phyloP scores from a whole-genome alignment of 306 rosid genomes.

The Astragalus membranaceus region DNA sequence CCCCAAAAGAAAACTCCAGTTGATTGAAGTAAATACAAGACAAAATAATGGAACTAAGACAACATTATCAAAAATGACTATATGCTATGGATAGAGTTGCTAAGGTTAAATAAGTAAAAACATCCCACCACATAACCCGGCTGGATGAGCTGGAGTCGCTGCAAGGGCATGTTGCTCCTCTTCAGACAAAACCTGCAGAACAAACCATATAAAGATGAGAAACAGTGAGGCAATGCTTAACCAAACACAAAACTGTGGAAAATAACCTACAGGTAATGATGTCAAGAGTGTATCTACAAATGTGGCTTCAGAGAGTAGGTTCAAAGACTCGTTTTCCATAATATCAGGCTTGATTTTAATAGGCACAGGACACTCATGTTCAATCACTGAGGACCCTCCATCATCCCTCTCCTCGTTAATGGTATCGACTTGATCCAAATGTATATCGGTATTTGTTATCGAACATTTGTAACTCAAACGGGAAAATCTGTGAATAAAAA shows the following conservation, averaged over 20 bases:
- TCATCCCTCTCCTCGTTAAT: conserved; percentile 39
- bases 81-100: neutral
- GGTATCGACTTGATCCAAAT: conserved; percentile 36
- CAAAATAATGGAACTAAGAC: neutral
- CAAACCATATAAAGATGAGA: conserved; percentile 20
- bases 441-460: conserved; percentile 53
- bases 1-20: neutral
- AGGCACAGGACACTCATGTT: conserved; percentile 50
- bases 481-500: conserved; percentile 36
- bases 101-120: neutral
- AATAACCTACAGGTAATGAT: conserved; percentile 63
- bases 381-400: conserved; percentile 41
- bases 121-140: conserved; percentile 71
- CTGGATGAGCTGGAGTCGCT: conserved; percentile 95
- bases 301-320: conserved; percentile 47
- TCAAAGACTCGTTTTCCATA: conserved; percentile 59
- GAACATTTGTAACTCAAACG: conserved; percentile 60
- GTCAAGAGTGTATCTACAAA: conserved; percentile 76
- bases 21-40: neutral
- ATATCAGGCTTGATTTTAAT: conserved; percentile 52
- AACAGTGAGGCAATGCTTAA: conserved; percentile 4
- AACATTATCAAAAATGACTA: neutral
- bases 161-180: conserved; percentile 84
- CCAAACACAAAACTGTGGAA: neutral
- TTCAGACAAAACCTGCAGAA: conserved; percentile 67